Evolutionary conservation across 148 eudicot species (phyloP).

Genomic region (Mesembryanthemum crystallinum): DNA sequence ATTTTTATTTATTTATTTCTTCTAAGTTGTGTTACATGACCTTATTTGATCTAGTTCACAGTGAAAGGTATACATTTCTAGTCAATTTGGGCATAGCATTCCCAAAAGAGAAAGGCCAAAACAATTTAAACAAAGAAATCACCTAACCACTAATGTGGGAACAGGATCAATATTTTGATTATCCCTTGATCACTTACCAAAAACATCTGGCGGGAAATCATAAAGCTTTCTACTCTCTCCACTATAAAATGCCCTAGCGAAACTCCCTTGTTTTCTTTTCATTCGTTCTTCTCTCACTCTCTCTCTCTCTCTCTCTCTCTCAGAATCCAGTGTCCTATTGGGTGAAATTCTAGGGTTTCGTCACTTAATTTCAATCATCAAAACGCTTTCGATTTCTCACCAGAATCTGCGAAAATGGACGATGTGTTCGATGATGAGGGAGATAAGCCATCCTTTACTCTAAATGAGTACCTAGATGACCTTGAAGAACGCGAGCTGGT

Average conservation of each 20-base stretch:
- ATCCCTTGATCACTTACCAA: background rate
- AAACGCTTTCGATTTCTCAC: background rate
- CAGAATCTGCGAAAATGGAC: conserved; percentile 40
- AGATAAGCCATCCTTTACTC: conserved; percentile 44
- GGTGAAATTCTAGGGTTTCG: conserved; percentile 14
- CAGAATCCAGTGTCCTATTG: background rate
- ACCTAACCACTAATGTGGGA: too few relatives aligned
- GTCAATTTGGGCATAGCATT: too few relatives aligned
- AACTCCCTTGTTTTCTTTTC: background rate
- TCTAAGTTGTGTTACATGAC: too few relatives aligned
- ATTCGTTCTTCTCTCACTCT: background rate
- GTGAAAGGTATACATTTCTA: too few relatives aligned
- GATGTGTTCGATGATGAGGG: conserved; percentile 63
- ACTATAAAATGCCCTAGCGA: conserved; percentile 20
- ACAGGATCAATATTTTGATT: background rate
- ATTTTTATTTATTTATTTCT: too few relatives aligned
- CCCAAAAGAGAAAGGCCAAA: too few relatives aligned
- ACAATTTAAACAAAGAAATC: too few relatives aligned
- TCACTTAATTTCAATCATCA: background rate
- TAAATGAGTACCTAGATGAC: conserved; percentile 66
- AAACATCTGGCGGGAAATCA: conserved; percentile 38
- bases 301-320: background rate
- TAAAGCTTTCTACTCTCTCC: background rate
- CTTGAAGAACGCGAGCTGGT: conserved; percentile 90
- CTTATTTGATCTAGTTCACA: too few relatives aligned